Base-by-base conservation (phyloP, 306 rosid species). In the Medicago lupulina region DNA sequence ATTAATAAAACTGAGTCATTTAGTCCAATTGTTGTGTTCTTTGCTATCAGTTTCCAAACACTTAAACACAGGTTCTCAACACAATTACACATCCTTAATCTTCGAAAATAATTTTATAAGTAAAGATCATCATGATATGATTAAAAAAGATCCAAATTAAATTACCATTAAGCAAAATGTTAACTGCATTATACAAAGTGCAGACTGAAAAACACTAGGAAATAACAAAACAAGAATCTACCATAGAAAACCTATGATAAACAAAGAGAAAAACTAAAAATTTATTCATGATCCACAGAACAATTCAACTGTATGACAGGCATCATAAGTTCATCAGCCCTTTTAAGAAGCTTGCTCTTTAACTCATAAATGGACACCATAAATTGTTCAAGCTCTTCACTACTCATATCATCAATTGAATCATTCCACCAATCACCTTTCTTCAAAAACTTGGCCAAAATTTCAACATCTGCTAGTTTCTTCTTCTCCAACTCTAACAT, bases 371-470 rank as follows among this genome's bases (percentile, higher is more conserved):
- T 15, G 0, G 83, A 77, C 1, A 65, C n/a, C 67, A 67, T 38
- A 55, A 60, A 83, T 4, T 81, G 84, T 46, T 79, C 73, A n/a
- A 87, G 61, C 16, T 81, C 72, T 1, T 78, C 82, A 50, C 2
- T 6, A 19, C 65, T 71, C 85, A 83, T 85, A 17, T 71, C 47
- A 44, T 81, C 79, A 21, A 89, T 73, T 0, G 81, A 18, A 11
- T 83, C 80, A 1, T 87, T 81, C 91, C 88, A 83, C 91, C 84
- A 83, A 0, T 43, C 47, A 19, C 58, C 77, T 39, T 65, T 70
- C 0, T 18, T 44, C 70, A 79, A 38, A 38, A 2, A 49, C 71
- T 57, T 75, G 14, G 77, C 73, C 14, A 21, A n/a, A 8, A 9
- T 10, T 19, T 79, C 57, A 9, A 10, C 31, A 7, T 74, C 86